Evolutionary conservation across 805 yeast genomes (phyloP), one percentile per base, ranked within the genome.

Genomic region (Zygoascus flipseniorum): DNA sequence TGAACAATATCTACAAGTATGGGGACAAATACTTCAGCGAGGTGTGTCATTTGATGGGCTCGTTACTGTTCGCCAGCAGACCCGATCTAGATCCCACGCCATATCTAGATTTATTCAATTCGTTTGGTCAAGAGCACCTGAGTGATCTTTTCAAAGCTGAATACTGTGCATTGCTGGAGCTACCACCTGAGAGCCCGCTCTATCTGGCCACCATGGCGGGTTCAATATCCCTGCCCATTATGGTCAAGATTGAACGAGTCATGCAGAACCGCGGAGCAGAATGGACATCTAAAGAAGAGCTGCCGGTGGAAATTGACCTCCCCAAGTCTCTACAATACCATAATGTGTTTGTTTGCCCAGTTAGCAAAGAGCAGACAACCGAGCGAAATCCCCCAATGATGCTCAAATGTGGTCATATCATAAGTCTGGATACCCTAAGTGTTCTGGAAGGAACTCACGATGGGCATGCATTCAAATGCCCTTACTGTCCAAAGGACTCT

Each of bases 281-380:
- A 51, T 81, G 86, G 86, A 73, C 82, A 0, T 73, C 82, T 0
- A 65, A 68, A 32, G 73, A 79, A 60, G 89, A 84, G 65, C 63
- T 83, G 16, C 86, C 87, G 2, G 81, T 82, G 51, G 85, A 79
- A 57, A 76, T 81, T 19, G 72, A 72, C 31, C 66, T 83, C 19
- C 89, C 89, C 0, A 65, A 66, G 0, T 67, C 67, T 23, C 65
- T 81, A 48, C 77, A 76, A 52, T 82, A 76, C 65, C 89, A 83
- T 62, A 79, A 87, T 1, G 74, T 83, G 1, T 83, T 82, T 62
- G 83, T 83, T 3, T 83, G 89, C 62, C 89, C 89, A 0, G 85
- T 83, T 1, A 72, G 81, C 14, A 82, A 82, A 62, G 85, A 81
- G 56, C 86, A 82, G 61, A 79, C 82, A 2, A 82, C 86, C 1